Base-by-base conservation (phyloP, 83 land plant genomes). In the Picea engelmannii region DNA sequence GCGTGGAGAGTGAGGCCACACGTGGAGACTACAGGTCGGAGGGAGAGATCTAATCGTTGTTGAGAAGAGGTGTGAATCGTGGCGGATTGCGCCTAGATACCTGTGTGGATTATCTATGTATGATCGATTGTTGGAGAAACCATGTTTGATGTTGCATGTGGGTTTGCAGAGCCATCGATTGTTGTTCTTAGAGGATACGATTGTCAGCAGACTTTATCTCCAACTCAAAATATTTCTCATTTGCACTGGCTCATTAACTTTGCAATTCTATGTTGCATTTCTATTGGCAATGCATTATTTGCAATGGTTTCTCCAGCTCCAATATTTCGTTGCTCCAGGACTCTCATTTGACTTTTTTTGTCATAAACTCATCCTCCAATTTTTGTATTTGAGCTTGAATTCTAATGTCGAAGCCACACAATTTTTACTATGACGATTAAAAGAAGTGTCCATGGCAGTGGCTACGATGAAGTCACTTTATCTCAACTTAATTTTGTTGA, bases 401-500 rank as follows among this genome's bases (percentile, higher is more conserved):
- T 31, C 31, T 31, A 31, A 31, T 31, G 31, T 31, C 31, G 31
- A 31, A 31, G 31, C 31, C 31, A 31, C 31, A 31, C 31, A 31
- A 31, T 31, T 31, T 31, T 31, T 31, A 31, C 31, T 31, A 31
- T 31, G 9, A 9, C 94, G 88, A 87, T 98, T 82, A 98, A 98
- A 86, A 98, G 99, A 87, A 94, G 99, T 83, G 90, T 78, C 13
- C 94, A 85, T 80, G 99, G 90, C 42, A 91, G 89, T 80, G 93
- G 92, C 62, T 93, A 94, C 80, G 99, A 97, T 82, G 99, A 96
- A 81, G 97, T 94, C 60, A 90, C 94, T 31, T 91, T 91, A 81
- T 98, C 98, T 80, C 99, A 98, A 84, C 96, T 98, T 85, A 98
- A 98, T 83, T 87, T 98, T 77, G 96, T 98, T 65, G 98, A 98